Base-by-base conservation (phyloP, 1,284 basidiomycete genomes). In the Ganoderma resinaceum region DNA sequence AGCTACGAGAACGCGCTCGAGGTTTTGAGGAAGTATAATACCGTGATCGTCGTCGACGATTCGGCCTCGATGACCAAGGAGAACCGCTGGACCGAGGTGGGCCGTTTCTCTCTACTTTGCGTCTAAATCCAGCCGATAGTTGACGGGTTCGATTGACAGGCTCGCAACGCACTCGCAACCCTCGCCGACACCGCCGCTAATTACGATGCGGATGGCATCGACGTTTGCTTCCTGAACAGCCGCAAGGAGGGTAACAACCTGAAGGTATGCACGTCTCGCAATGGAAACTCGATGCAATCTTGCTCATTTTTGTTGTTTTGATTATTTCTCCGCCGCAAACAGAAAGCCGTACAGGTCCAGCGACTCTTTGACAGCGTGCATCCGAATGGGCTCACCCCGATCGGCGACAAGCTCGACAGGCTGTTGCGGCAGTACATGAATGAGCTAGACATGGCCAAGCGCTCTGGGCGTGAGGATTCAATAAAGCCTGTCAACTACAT, bases 401-500 rank as follows among this genome's bases (percentile, higher is more conserved):
- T 88, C 5, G 88, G 83, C 14, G 76, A 80, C 63, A 82, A 81
- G 69, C 81, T 90, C 9, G 85, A 88, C 55, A 62, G 78, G 33
- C 72, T 89, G 8, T 72, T 89, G 3, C 72, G 80, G 8, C 78
- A 79, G 14, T 89, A 89, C 70, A 61, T 89, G n/a, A 72, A 78
- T 14, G 72, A 74, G 31, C 79, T 88, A 3, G 85, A 89, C 67
- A 57, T 66, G 3, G 82, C 82, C 0, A 77, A 80, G 46, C 73
- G 70, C 26, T 75, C 66, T 18, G 81, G 79, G 5, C 80, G 82
- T 46, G 42, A 61, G 2, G 68, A 79, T 62, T 70, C 73, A 12
- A 79, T 86, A 6, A 91, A 89, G 73, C 88, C 88, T 0, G 76
- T 89, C 37, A 90, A 90, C 72, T 86, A 84, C 66, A 84, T 91